Percentiles rank a stretch among this genome's conserved stretches.
These are phyloP conservation scores for Verticillium zaregamsianum DNA, from an alignment of 2,329 filamentous ascomycete genomes.

Conservation along the genomic window DNA sequence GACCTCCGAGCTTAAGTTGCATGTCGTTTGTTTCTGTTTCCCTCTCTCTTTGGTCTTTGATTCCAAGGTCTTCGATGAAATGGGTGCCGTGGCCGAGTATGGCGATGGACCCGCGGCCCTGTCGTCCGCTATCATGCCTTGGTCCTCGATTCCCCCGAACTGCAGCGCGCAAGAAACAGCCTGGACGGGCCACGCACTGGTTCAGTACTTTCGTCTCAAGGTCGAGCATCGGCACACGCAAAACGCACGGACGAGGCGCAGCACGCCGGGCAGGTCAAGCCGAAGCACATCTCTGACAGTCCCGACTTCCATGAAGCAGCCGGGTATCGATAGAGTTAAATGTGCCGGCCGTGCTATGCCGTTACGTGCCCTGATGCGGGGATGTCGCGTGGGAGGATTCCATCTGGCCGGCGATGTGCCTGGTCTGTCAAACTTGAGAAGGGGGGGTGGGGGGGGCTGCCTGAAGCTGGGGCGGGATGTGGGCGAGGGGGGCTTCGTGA, in stretches of 20 bases:
- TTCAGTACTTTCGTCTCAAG: background rate
- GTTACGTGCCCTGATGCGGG: background rate
- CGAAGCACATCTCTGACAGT: constrained; percentile 33
- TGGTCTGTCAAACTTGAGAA: too few species aligned
- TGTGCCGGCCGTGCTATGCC: background rate
- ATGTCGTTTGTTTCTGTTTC: background rate
- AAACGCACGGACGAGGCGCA: constrained; percentile 7
- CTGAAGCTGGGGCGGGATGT: background rate
- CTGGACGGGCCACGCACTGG: too few species aligned
- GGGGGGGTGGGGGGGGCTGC: background rate
- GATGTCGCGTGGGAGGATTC: background rate
- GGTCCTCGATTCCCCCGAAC: too few species aligned
- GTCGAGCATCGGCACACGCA: background rate
- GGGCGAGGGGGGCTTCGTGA: background rate
- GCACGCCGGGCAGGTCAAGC: constrained; percentile 26
- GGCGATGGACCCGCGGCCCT: too few species aligned
- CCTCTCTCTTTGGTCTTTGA: too few species aligned
- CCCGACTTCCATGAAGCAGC: background rate
- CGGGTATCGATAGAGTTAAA: background rate
- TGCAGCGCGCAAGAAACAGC: too few species aligned
- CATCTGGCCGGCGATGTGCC: background rate
- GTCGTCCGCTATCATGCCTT: too few species aligned
- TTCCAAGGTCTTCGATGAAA: too few species aligned
- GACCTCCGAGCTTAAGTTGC: background rate
- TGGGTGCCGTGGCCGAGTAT: too few species aligned